Evolutionary conservation across 805 yeast genomes (phyloP).

Genomic region (Wickerhamomyces tratensis): DNA sequence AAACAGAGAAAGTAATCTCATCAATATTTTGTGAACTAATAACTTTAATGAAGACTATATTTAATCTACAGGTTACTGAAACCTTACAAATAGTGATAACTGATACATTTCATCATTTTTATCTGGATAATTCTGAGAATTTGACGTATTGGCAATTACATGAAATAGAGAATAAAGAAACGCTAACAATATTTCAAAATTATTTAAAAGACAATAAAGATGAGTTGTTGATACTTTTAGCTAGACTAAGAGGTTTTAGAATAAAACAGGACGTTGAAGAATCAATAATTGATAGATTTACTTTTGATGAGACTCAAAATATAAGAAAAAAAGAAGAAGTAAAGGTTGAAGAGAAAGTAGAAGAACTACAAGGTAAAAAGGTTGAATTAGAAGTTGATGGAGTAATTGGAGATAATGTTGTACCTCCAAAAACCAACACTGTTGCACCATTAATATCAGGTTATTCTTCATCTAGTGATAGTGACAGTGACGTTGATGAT

Average conservation of each 20-base stretch:
- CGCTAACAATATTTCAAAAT: too few species aligned
- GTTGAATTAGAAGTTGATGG: neutral
- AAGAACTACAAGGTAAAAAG: neutral
- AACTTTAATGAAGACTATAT: neutral
- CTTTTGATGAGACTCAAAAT: constrained; percentile 1
- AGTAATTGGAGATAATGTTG: neutral
- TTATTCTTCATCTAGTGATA: constrained; percentile 15
- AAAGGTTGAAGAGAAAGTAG: constrained; percentile 4
- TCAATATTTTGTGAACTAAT: too few species aligned
- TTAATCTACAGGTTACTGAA: neutral
- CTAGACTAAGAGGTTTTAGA: constrained; percentile 27
- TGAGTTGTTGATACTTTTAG: constrained; percentile 22
- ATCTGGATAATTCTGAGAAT: constrained; percentile 20
- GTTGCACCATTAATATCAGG: neutral
- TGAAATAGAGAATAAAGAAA: constrained; percentile 12
- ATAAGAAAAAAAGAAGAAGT: too few species aligned
- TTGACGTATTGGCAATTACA: constrained; percentile 27
- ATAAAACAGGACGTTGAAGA: constrained; percentile 8
- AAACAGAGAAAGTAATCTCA: too few species aligned
- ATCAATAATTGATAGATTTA: neutral
- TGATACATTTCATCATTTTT: constrained; percentile 32
- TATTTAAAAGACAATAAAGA: constrained; percentile 3
- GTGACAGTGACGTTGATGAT: constrained; percentile 10
- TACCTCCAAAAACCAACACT: neutral
- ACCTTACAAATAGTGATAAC: constrained; percentile 31